Evolutionary conservation across 805 yeast genomes (phyloP), one percentile per base, ranked within the genome.

Genomic region (Starmera caribaea): DNA sequence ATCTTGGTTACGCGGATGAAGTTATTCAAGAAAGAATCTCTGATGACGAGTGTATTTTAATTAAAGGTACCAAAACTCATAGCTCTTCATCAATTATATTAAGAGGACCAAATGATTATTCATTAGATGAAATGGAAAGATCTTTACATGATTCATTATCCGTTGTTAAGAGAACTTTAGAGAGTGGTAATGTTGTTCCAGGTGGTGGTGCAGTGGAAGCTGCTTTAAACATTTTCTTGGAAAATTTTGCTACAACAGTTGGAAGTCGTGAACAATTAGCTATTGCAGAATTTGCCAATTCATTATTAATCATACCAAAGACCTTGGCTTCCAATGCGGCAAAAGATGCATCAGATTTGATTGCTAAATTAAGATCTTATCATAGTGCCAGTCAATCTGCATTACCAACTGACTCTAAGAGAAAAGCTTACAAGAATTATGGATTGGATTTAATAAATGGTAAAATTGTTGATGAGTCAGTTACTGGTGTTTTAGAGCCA

Each of bases 201-300:
- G 99, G 99, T 45, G 99, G 99, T 48, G 99, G 99, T 45, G 97
- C 97, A 8, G 98, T 92, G 30, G 99, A 92, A 66, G 74, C 95
- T 38, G 97, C 97, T 3, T 73, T 92, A 57, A 89, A 88, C 66
- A 88, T 92, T 39, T 92, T 86, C 61, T 70, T 92, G 59, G 98
- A 92, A 63, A 90, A 86, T 60, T 92, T 92, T 63, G 98, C 98
- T 37, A 92, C 97, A 8, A 88, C 97, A 1, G 90, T 92, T 38
- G 97, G 97, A 3, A 86, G 96, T 15, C 78, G 98, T 56, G 98
- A 92, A 63, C 98, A 92, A 62, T 73, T 92, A 54, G 97, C 98
- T 14, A 92, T 92, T 65, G 95, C 97, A 1, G 98, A 90, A 66
- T 92, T 92, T 69, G 97, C 98, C 30, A 73, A 74, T 47, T 89